phyloP scores from a whole-genome alignment of 306 rosid genomes.

The Cicer judaicum region DNA sequence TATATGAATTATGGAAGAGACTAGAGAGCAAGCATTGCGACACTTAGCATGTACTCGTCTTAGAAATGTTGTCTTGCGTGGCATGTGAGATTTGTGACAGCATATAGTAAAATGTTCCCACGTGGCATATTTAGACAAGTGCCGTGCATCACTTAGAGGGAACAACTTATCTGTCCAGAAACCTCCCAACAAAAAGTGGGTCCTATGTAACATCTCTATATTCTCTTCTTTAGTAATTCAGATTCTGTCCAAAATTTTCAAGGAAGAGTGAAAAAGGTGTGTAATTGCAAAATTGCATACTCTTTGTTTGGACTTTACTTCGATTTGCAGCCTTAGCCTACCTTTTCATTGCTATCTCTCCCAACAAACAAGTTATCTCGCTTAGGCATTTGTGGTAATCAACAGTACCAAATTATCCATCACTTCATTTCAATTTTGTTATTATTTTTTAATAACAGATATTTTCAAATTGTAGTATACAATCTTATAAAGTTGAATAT shows the following conservation, averaged over 20 bases:
- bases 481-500: no score
- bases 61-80: constrained; percentile 45
- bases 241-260: constrained; percentile 37
- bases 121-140: constrained; percentile 47
- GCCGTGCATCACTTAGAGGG: constrained; percentile 49
- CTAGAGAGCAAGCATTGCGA: constrained; percentile 33
- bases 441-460: not conserved
- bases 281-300: constrained; percentile 21
- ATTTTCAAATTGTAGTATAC: not conserved
- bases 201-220: constrained; percentile 26
- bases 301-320: constrained; percentile 43
- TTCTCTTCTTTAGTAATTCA: constrained; percentile 13
- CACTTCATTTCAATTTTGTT: not conserved
- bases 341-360: constrained; percentile 32
- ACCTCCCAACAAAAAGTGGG: constrained; percentile 46
- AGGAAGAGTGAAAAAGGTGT: constrained; percentile 1
- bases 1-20: not conserved
- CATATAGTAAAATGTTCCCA: constrained; percentile 4
- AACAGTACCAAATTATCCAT: not conserved
- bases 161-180: constrained; percentile 51
- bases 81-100: constrained; percentile 47
- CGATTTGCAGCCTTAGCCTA: constrained; percentile 43
- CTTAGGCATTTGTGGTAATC: not conserved
- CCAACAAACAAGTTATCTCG: constrained; percentile 38
- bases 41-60: constrained; percentile 49